Base-by-base conservation (phyloP, 2,329 filamentous ascomycete species). In the Arthrobotrys megalospora region DNA sequence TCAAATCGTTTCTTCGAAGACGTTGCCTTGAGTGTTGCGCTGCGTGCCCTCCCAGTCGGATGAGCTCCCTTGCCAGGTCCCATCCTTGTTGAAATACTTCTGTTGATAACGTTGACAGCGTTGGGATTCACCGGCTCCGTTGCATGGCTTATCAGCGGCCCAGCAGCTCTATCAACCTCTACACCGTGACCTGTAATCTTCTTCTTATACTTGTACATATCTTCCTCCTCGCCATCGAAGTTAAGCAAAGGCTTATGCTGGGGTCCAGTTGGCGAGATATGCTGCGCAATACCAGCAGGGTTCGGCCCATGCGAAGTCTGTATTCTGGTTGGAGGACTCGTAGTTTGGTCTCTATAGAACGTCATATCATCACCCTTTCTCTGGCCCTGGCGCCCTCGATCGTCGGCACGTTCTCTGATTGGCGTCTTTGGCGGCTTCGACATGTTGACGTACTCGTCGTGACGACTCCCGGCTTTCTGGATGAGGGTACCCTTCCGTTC, bases 161-260 rank as follows among this genome's bases (percentile, higher is more conserved):
- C 73, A 12, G 73, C 73, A 32, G 41, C 21, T 34, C 62, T 43
- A 38, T 71, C 73, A 7, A 77, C 73, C 16, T 77, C 73, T 11
- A 77, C 66, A 10, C 73, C 73, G 41, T 77, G 73, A 10, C 73
- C 73, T 8, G 73, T 71, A n/a, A 71, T 77, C 52, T 71, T 77
- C 62, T 77, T 77, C 66, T 70, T 77, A 47, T 62, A 65, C 21
- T 36, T 70, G 28, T 67, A 77, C 41, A 38, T 55, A 19, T 77
- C 73, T 16, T 77, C 73, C 11, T 77, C 73, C 6, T 77, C 73
- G 6, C 38, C 47, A 6, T 62, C 73, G 45, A 77, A 77, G 52
- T 53, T 67, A 6, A 77, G 66, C 24, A 77, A 45, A 1, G 73
- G 66, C 34, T 71, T 77, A 1, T 67, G 66, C 41, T 75, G 70